Conservation (phyloP, 2,329 filamentous ascomycete species). For the Diaporthe citri region DNA sequence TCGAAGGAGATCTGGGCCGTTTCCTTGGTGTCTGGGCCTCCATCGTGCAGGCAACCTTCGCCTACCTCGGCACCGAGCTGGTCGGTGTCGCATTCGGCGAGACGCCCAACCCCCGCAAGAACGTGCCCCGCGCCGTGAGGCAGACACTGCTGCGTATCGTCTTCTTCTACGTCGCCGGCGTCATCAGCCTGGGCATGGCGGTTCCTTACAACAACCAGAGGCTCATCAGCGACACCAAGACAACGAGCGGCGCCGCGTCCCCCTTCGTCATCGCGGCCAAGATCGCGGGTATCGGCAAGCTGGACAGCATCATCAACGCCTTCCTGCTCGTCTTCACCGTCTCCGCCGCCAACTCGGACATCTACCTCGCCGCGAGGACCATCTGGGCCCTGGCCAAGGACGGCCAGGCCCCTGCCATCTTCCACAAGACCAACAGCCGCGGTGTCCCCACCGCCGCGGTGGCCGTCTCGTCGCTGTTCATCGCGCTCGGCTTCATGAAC, state of each 20-base stretch:
- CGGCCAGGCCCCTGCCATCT: constrained; percentile 53
- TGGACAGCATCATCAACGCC: constrained; percentile 72
- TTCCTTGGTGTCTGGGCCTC: constrained; percentile 65
- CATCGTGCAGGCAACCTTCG: constrained; percentile 61
- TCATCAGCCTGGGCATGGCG: constrained; percentile 75
- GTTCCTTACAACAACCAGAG: constrained; percentile 67
- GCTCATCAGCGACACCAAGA: constrained; percentile 64
- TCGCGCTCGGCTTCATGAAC: constrained; percentile 56
- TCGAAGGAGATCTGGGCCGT: constrained; percentile 50
- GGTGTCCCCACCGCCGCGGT: constrained; percentile 59
- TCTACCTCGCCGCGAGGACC: constrained; percentile 59
- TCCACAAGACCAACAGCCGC: constrained; percentile 50
- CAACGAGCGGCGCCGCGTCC: constrained; percentile 49
- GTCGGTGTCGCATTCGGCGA: constrained; percentile 62
- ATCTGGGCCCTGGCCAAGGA: constrained; percentile 56
- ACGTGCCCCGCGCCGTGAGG: constrained; percentile 67
- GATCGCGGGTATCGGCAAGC: constrained; percentile 64
- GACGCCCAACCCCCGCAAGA: constrained; percentile 56
- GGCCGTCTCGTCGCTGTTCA: constrained; percentile 51
- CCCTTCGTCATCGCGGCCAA: constrained; percentile 32
- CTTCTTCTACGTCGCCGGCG: constrained; percentile 76
- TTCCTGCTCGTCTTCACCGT: constrained; percentile 70
- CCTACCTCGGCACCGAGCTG: constrained; percentile 64
- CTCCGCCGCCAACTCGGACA: constrained; percentile 72
- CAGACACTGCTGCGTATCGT: constrained; percentile 78